Base-by-base conservation (phyloP, 1,284 basidiomycete species). In the Uromyces viciae-fabae region DNA sequence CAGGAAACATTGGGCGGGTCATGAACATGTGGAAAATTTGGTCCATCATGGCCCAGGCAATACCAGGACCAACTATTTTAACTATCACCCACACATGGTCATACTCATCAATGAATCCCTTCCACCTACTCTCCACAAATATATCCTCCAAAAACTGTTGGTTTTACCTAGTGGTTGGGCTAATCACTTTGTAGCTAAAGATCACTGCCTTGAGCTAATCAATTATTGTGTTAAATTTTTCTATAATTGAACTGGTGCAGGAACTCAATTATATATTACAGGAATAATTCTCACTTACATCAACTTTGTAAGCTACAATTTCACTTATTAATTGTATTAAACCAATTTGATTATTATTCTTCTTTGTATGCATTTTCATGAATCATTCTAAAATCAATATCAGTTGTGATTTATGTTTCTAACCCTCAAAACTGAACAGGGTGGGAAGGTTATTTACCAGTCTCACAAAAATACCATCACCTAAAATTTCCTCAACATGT, bases 11-110 rank as follows among this genome's bases (percentile, higher is more conserved):
- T 15, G 49, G 49, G 15, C 31, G 66, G 5, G 25, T 71, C 19
- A 71, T 71, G 68, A 28, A 46, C 25, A 71, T 71, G 68, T 71
- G 68, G 68, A 71, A 71, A 25, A 15, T 15, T 7, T 71, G 68
- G 68, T 22, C 31, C 25, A 14, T 71, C 14, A 43, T 71, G 11
- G 11, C 66, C 19, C 31, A 40, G 22, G 66, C 17, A 7, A 9
- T 69, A 14, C 25, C 36, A 5, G 33, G 33, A 46, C 40, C 31
- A 46, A 71, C 17, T 71, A 71, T 46, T 4, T 14, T 28, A 14
- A 15, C 3, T 28, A 64, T 38, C 60, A 38, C 5, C 60, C 60
- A 3, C 60, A 38, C n/a, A 64, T 64, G 60, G 31, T 64, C 17
- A 5, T 64, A 38, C 14, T 64, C n/a, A 9, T 64, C 22, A 64